Conservation (phyloP, 1,139 yeast species). For the Suhomyces anneliseae region DNA sequence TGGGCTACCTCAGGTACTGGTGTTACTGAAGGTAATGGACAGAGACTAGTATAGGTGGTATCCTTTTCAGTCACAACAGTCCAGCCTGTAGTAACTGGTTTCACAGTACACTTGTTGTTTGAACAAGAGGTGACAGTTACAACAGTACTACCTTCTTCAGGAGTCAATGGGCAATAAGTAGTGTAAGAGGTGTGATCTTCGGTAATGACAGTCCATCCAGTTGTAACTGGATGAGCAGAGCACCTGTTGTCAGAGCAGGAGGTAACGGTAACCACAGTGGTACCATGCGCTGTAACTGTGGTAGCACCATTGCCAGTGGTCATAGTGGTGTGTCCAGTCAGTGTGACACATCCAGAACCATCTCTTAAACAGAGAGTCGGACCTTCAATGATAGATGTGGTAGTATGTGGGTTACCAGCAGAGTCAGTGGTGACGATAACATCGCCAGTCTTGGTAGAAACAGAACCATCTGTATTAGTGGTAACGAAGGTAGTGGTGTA, state of each 20-base stretch:
- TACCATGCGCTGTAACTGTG: slow-evolving; percentile 18
- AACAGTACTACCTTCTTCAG: slow-evolving; percentile 1
- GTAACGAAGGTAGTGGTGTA: slow-evolving; percentile 1
- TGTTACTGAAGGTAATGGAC: slow-evolving; percentile 17
- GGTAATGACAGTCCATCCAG: slow-evolving; percentile 45
- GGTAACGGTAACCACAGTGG: slow-evolving; percentile 41
- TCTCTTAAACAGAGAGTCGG: neutral
- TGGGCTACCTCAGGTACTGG: no score
- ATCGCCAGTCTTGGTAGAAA: slow-evolving; percentile 17
- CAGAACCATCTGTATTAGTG: slow-evolving; percentile 16
- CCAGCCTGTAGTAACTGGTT: slow-evolving; percentile 13
- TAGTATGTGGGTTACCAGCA: slow-evolving; percentile 13
- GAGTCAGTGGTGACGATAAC: slow-evolving; percentile 16
- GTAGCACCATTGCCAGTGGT: slow-evolving; percentile 8
- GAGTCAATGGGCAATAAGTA: slow-evolving; percentile 17
- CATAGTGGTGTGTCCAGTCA: neutral
- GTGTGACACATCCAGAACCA: neutral
- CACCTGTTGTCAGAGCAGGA: slow-evolving; percentile 44
- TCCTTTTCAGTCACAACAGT: slow-evolving; percentile 4
- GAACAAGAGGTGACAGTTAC: no score
- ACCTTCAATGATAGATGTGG: slow-evolving; percentile 10
- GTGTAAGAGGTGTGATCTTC: slow-evolving; percentile 15
- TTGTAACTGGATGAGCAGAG: slow-evolving; percentile 34
- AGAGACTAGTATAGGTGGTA: slow-evolving; percentile 16
- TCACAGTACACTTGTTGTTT: slow-evolving; percentile 6